phyloP scores from a whole-genome alignment of 257 asterid species.

The Eustoma russellianum region DNA sequence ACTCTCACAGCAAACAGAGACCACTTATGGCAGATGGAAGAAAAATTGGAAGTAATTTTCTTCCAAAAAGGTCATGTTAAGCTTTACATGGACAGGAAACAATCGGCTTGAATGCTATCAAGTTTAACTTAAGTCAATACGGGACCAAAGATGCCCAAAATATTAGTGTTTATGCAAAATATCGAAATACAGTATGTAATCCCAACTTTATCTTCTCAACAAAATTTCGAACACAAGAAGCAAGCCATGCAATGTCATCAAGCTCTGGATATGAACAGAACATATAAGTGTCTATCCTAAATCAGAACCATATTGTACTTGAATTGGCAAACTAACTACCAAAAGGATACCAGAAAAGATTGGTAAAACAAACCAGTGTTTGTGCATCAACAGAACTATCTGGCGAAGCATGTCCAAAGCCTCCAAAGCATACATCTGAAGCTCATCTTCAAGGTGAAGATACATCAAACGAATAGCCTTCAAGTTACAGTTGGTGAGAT shows the following conservation, averaged over 20 bases:
- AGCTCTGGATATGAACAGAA: not conserved
- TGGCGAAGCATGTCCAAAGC: slow-evolving; percentile 78
- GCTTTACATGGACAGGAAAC: too few species aligned
- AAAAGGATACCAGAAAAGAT: slow-evolving; percentile 6
- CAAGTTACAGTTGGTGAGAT: slow-evolving; percentile 17
- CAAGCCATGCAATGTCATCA: too few species aligned
- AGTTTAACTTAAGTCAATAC: too few species aligned
- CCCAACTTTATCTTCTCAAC: too few species aligned
- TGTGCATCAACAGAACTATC: slow-evolving; percentile 78
- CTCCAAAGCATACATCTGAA: slow-evolving; percentile 60
- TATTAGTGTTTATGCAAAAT: too few species aligned
- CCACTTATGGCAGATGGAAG: not conserved
- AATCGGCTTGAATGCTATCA: too few species aligned
- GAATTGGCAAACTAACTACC: slow-evolving; percentile 5
- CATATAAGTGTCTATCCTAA: too few species aligned
- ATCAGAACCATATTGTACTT: too few species aligned
- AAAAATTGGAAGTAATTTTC: not conserved
- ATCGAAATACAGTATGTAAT: too few species aligned
- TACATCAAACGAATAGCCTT: slow-evolving; percentile 85
- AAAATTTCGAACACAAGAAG: not conserved
- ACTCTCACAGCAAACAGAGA: not conserved
- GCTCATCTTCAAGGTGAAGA: slow-evolving; percentile 85
- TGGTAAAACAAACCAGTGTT: slow-evolving; percentile 59
- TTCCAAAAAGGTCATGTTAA: not conserved
- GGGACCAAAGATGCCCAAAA: too few species aligned